A percentile compares a stretch with the other conserved stretches of the same genome.
phyloP scores from a whole-genome alignment of 306 rosid species.

The Pyrus communis region DNA sequence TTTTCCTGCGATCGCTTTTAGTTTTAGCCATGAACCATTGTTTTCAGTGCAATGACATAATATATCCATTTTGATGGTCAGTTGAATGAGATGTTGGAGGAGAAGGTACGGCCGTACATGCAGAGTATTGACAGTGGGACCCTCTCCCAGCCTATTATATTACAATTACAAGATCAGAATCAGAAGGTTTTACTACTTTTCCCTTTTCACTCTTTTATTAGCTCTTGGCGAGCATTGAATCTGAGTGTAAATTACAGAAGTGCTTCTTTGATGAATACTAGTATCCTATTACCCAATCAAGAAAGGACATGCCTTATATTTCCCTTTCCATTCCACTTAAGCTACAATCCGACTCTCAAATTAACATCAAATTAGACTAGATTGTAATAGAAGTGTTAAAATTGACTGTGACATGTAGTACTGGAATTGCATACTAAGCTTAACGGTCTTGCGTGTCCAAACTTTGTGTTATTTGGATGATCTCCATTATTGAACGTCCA shows the following conservation, averaged over 20 bases:
- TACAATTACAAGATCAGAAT: constrained; percentile 45
- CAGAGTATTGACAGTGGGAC: constrained; percentile 35
- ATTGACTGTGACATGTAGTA: neutral
- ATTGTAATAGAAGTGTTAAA: neutral
- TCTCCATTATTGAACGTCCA: neutral
- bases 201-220: neutral
- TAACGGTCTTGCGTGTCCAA: neutral
- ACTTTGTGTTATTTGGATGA: neutral
- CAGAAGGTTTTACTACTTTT: constrained; percentile 40
- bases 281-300: neutral
- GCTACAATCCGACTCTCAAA: neutral
- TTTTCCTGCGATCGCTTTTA: neutral
- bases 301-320: neutral
- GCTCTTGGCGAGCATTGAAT: neutral
- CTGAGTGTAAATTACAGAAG: neutral
- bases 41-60: neutral
- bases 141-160: constrained; percentile 65
- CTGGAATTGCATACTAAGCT: neutral
- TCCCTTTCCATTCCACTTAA: neutral
- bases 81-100: constrained; percentile 79
- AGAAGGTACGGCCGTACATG: constrained; percentile 69
- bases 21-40: neutral
- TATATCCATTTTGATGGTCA: constrained; percentile 29
- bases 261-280: neutral
- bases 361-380: neutral